A percentile compares a stretch with the other conserved stretches of the same genome.
Conservation (phyloP, 1,139 yeast species). For the Hansenula lynferdii region DNA sequence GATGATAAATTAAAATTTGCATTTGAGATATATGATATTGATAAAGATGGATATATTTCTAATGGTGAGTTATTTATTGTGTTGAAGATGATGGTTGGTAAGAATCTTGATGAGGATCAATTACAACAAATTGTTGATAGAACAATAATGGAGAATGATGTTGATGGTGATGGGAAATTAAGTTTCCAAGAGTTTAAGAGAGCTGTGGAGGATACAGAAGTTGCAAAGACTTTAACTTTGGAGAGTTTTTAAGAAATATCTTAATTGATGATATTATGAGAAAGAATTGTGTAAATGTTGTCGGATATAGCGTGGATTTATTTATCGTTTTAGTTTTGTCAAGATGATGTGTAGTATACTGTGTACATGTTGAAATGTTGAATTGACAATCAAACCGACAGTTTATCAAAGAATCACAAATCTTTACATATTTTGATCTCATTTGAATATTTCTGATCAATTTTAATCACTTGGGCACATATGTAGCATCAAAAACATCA, state of each 20-base stretch:
- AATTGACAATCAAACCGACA: too few relatives aligned
- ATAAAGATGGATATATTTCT: conserved; percentile 89
- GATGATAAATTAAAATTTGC: conserved; percentile 87
- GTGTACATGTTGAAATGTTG: too few relatives aligned
- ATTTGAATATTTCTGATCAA: too few relatives aligned
- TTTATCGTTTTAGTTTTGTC: too few relatives aligned
- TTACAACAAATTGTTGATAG: conserved; percentile 94
- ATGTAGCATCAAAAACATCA: too few relatives aligned
- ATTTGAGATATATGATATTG: conserved; percentile 92
- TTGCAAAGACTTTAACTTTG: conserved; percentile 54
- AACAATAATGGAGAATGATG: conserved; percentile 92
- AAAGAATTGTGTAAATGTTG: too few relatives aligned
- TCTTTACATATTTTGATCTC: too few relatives aligned
- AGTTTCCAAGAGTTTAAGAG: conserved; percentile 82
- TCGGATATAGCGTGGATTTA: too few relatives aligned
- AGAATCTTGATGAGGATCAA: conserved; percentile 79
- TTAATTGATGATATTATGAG: too few relatives aligned
- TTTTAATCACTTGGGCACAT: too few relatives aligned
- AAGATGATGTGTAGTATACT: too few relatives aligned
- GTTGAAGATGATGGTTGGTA: conserved; percentile 96
- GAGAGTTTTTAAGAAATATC: conserved; percentile 16
- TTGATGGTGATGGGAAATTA: conserved; percentile 84
- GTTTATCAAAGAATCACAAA: too few relatives aligned
- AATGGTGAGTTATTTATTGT: conserved; percentile 94
- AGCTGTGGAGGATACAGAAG: conserved; percentile 64